Conservation (phyloP, 495 filamentous ascomycete genomes). For the Tuber brumale region DNA sequence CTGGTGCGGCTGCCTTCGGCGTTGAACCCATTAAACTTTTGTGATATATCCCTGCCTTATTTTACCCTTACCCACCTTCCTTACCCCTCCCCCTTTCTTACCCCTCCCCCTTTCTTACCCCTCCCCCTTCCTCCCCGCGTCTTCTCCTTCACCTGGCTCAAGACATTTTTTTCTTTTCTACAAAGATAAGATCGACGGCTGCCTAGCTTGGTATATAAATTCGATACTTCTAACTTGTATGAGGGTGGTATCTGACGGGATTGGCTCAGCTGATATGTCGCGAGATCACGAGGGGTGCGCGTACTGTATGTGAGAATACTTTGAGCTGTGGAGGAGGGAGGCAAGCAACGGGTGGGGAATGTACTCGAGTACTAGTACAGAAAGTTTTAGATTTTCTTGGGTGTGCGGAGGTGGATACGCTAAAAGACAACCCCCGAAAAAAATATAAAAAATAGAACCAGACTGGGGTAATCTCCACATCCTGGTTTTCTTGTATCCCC, state of each 20-base stretch:
- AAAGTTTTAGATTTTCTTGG: neutral
- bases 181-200: neutral
- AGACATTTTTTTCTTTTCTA: neutral
- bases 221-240: too few relatives aligned
- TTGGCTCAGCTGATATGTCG: neutral
- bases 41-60: neutral
- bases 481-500: too few relatives aligned
- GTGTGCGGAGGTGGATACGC: neutral
- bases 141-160: neutral
- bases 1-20: neutral
- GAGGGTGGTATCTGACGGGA: neutral
- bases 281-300: neutral
- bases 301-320: neutral
- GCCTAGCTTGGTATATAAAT: neutral
- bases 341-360: neutral
- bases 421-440: too few relatives aligned
- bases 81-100: neutral
- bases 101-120: neutral
- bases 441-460: too few relatives aligned
- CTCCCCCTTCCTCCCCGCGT: too few relatives aligned
- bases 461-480: too few relatives aligned
- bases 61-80: too few relatives aligned
- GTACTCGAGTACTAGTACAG: too few relatives aligned
- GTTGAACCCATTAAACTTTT: neutral
- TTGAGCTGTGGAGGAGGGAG: neutral